phyloP scores from a whole-genome alignment of 2,329 filamentous ascomycete genomes.

The Colletotrichum sojae region DNA sequence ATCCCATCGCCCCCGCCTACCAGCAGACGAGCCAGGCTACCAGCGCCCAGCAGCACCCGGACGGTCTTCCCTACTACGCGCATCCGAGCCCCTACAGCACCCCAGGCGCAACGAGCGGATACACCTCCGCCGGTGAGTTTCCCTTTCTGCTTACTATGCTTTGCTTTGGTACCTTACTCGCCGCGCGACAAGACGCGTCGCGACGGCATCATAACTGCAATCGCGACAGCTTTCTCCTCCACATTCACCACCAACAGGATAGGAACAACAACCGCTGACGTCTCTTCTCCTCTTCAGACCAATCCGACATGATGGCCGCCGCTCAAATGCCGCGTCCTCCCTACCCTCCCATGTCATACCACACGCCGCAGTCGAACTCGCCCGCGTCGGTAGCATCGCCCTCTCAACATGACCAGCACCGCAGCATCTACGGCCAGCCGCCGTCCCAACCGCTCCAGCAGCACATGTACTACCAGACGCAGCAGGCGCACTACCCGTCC shows the following conservation, averaged over 20 bases:
- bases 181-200: conserved; percentile 35
- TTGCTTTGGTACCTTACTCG: not conserved
- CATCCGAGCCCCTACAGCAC: conserved; percentile 89
- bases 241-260: not conserved
- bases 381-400: conserved; percentile 93
- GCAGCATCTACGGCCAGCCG: conserved; percentile 87
- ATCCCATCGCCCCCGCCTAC: conserved; percentile 77
- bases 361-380: conserved; percentile 95
- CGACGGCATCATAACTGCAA: conserved; percentile 29
- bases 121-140: conserved; percentile 86
- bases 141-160: not conserved
- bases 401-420: conserved; percentile 89
- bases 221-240: not conserved
- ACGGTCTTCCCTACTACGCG: conserved; percentile 79
- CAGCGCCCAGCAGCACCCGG: conserved; percentile 74
- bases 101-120: conserved; percentile 84
- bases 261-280: conserved; percentile 41
- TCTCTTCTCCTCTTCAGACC: conserved; percentile 57
- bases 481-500: conserved; percentile 74
- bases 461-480: conserved; percentile 81
- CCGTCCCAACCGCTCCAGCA: conserved; percentile 83
- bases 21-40: conserved; percentile 74
- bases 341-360: conserved; percentile 91
- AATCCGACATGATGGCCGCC: conserved; percentile 77
- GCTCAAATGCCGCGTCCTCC: conserved; percentile 79